Conservation (phyloP, 108 stramenopile genomes). For the Fistulifera solaris region DNA sequence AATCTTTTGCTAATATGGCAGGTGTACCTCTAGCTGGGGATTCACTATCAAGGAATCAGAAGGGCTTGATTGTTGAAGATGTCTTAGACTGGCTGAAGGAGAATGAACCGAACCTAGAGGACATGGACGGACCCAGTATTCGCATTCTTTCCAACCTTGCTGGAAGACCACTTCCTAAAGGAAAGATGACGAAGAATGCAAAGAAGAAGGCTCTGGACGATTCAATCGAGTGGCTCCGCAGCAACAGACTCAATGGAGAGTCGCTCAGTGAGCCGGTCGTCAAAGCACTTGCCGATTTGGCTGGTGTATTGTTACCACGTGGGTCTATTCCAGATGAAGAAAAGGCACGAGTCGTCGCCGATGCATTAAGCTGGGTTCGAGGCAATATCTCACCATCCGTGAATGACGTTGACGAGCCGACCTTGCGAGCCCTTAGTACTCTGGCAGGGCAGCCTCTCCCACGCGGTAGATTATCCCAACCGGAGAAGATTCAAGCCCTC, state of each 20-base stretch:
- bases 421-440: slow-evolving; percentile 6
- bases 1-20: slow-evolving; percentile 4
- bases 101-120: neutral
- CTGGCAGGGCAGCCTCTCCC: slow-evolving; percentile 7
- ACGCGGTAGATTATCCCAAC: neutral
- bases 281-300: slow-evolving; percentile 1
- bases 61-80: slow-evolving; percentile 2
- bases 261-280: slow-evolving; percentile 10
- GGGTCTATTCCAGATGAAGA: slow-evolving; percentile 1
- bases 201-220: slow-evolving; percentile 13
- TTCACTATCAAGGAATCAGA: neutral
- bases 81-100: slow-evolving; percentile 11
- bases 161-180: slow-evolving; percentile 4
- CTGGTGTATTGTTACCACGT: slow-evolving; percentile 10
- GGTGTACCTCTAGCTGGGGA: slow-evolving; percentile 1
- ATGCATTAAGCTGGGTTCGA: slow-evolving; percentile 20
- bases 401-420: slow-evolving; percentile 15
- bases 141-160: slow-evolving; percentile 5
- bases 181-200: neutral
- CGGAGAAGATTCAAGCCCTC: slow-evolving; percentile 3
- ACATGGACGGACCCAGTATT: slow-evolving; percentile 2
- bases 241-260: slow-evolving; percentile 1
- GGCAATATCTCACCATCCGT: slow-evolving; percentile 7
- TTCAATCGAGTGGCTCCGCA: slow-evolving; percentile 8
- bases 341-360: slow-evolving; percentile 9